Percentiles rank a stretch among this genome's conserved stretches.
Evolutionary conservation across 768 basidiomycete genomes (phyloP).

Genomic region (Hebeloma cylindrosporum): DNA sequence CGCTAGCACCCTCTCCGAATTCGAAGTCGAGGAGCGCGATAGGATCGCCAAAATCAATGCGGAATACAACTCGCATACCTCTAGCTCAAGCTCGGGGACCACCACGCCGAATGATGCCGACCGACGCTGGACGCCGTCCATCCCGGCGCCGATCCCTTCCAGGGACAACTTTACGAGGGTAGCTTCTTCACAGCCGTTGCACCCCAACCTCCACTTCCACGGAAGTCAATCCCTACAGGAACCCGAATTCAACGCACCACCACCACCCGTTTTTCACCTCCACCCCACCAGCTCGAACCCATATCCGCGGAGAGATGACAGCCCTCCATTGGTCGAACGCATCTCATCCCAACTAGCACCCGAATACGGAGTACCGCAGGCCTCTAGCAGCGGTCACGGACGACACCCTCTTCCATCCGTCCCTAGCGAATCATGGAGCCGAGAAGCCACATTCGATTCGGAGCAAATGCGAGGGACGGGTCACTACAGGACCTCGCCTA

Average conservation of each 20-base stretch:
- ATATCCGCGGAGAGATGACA: conserved; percentile 12
- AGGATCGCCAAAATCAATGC: conserved; percentile 42
- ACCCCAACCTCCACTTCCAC: conserved; percentile 23
- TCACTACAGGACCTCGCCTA: conserved; percentile 8
- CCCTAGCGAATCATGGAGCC: conserved; percentile 10
- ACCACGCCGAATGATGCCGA: conserved; percentile 7
- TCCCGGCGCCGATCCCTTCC: conserved; percentile 6
- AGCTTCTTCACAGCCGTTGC: conserved; percentile 18
- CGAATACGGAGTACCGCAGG: conserved; percentile 3
- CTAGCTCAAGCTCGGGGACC: conserved; percentile 26
- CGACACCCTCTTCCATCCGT: not conserved
- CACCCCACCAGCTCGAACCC: not conserved
- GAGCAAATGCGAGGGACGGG: conserved; percentile 6
- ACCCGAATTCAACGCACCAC: conserved; percentile 4
- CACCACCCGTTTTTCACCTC: conserved; percentile 1
- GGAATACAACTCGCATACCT: conserved; percentile 40
- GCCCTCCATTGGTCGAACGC: conserved; percentile 26
- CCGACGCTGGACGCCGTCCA: conserved; percentile 3
- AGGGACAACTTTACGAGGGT: conserved; percentile 11
- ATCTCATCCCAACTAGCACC: conserved; percentile 20
- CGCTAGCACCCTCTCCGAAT: conserved; percentile 32
- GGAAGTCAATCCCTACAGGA: conserved; percentile 10
- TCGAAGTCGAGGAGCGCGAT: conserved; percentile 42
- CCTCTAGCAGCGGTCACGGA: not conserved
- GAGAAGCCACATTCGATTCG: conserved; percentile 13